These are phyloP conservation scores for Hymenotorrendiella dingleyae DNA, from an alignment of 2,329 filamentous ascomycete genomes.

Conservation along the genomic window DNA sequence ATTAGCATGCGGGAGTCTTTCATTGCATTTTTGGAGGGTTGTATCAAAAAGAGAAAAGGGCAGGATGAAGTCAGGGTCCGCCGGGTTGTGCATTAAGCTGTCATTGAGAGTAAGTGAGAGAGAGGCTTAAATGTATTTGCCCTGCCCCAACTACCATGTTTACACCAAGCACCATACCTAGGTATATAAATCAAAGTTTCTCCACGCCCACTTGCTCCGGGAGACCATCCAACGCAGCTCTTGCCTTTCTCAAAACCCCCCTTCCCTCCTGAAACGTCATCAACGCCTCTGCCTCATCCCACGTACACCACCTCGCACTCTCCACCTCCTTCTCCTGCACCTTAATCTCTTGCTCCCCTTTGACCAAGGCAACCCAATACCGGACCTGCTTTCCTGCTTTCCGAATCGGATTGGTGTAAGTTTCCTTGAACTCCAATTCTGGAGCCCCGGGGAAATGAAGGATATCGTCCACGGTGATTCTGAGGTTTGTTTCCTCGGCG, in stretches of 20 bases:
- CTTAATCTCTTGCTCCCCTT: conserved; percentile 9
- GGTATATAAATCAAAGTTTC: too few relatives aligned
- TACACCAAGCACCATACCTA: too few relatives aligned
- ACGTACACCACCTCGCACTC: conserved; percentile 14
- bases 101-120: too few relatives aligned
- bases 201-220: not conserved
- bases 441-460: not conserved
- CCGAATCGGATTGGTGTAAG: conserved; percentile 11
- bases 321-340: conserved; percentile 18
- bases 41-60: conserved; percentile 11
- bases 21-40: conserved; percentile 13
- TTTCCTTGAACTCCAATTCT: conserved; percentile 1
- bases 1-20: conserved; percentile 3
- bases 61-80: not conserved
- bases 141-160: too few relatives aligned
- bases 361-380: conserved; percentile 10
- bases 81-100: conserved; percentile 1
- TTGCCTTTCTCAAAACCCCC: conserved; percentile 10
- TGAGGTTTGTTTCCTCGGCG: conserved; percentile 15
- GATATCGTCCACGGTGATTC: conserved; percentile 2
- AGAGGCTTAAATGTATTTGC: too few relatives aligned
- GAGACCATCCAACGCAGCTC: conserved; percentile 1
- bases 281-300: conserved; percentile 10
- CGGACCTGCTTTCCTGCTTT: conserved; percentile 16
- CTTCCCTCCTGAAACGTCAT: conserved; percentile 13